Evolutionary conservation across 768 basidiomycete species (phyloP).

Genomic region (Saitozyma podzolica): DNA sequence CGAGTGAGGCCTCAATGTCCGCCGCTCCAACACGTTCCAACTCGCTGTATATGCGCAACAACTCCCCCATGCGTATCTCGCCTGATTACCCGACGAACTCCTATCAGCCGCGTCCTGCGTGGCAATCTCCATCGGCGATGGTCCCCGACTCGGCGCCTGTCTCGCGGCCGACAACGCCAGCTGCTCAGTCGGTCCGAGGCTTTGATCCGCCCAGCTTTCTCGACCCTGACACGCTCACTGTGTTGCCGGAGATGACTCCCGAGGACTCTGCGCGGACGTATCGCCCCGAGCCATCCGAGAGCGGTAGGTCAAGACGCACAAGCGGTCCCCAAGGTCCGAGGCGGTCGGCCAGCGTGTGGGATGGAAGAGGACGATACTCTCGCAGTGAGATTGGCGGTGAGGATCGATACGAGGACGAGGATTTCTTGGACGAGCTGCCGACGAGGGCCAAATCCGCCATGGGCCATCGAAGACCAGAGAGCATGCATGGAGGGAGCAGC

Average conservation of each 20-base stretch:
- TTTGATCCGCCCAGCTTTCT: conserved; percentile 40
- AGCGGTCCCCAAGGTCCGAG: conserved; percentile 1
- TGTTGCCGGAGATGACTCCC: conserved; percentile 45
- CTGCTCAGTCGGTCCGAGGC: conserved; percentile 8
- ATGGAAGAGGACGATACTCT: not conserved
- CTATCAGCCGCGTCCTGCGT: no score
- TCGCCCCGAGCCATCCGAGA: conserved; percentile 3
- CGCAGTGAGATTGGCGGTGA: not conserved
- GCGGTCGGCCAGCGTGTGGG: conserved; percentile 6
- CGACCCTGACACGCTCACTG: conserved; percentile 42
- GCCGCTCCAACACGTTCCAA: no score
- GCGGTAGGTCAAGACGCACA: not conserved
- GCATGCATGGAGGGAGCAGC: conserved; percentile 23
- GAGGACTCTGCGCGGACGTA: conserved; percentile 29
- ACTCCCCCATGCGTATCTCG: no score
- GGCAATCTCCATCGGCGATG: no score
- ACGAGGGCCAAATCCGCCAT: conserved; percentile 32
- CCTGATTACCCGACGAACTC: no score
- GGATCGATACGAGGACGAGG: conserved; percentile 5
- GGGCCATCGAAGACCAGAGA: conserved; percentile 34
- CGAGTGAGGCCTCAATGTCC: no score
- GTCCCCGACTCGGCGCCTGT: no score
- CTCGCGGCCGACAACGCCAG: conserved; percentile 20
- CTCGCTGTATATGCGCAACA: no score
- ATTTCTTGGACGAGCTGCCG: conserved; percentile 16